Conservation (phyloP, 768 basidiomycete species). For the Lyophyllum atratum region DNA sequence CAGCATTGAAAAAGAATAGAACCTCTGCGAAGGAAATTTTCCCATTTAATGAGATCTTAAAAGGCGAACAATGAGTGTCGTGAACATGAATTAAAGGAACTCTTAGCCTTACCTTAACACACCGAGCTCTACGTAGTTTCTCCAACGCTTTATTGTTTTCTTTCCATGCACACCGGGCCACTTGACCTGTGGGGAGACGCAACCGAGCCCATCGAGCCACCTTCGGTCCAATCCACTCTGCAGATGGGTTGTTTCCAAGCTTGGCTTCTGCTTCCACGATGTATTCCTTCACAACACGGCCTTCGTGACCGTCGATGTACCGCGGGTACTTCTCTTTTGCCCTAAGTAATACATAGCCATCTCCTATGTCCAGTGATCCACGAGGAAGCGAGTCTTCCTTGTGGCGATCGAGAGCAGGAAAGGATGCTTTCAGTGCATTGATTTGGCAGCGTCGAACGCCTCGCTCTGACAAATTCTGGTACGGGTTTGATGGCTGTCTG, state of each 20-base stretch:
- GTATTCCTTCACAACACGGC: conserved; percentile 3
- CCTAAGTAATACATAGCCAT: neutral
- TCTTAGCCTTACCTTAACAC: conserved; percentile 23
- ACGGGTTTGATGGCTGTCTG: conserved; percentile 28
- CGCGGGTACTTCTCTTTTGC: neutral
- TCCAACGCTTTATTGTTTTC: conserved; percentile 20
- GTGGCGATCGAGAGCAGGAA: neutral
- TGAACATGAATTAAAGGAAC: neutral
- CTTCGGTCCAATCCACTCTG: neutral
- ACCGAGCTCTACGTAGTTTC: conserved; percentile 19
- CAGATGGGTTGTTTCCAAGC: neutral
- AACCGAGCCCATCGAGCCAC: conserved; percentile 34
- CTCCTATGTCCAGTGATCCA: neutral
- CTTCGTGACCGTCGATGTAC: neutral
- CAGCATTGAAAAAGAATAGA: conserved; percentile 1
- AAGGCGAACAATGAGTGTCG: neutral
- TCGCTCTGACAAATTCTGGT: conserved; percentile 23
- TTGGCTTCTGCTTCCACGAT: conserved; percentile 4
- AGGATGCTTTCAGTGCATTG: conserved; percentile 15
- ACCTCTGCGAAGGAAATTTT: conserved; percentile 8
- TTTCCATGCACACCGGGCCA: conserved; percentile 32
- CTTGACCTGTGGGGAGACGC: conserved; percentile 37
- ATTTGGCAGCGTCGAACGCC: conserved; percentile 18
- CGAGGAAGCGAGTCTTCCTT: neutral
- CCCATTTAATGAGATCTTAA: neutral